Percentiles rank a stretch among this genome's conserved stretches.
These are phyloP conservation scores for Hanseniaspora meyeri DNA, from an alignment of 805 yeast genomes.

Conservation along the genomic window DNA sequence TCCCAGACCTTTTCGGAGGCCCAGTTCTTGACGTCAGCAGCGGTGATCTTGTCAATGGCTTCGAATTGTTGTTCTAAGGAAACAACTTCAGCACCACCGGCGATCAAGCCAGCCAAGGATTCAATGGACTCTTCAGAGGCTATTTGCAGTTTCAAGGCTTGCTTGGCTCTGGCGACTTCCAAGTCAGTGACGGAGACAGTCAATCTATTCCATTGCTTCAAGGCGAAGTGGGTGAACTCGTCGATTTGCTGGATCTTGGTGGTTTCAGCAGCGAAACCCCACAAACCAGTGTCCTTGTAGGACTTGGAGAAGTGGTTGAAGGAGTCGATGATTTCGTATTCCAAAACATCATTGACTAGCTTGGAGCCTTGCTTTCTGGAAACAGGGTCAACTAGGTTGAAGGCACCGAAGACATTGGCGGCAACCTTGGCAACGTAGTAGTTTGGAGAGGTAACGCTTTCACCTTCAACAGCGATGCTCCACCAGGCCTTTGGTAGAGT, in stretches of 20 bases:
- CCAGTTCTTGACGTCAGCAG: constrained; percentile 55
- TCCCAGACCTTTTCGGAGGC: constrained; percentile 69
- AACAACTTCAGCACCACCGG: constrained; percentile 43
- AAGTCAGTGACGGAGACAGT: constrained; percentile 61
- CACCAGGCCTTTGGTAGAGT: constrained; percentile 71
- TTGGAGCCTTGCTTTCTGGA: constrained; percentile 53
- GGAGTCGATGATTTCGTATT: constrained; percentile 60
- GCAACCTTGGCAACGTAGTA: constrained; percentile 66
- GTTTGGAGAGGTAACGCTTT: constrained; percentile 48
- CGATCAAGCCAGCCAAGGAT: constrained; percentile 32
- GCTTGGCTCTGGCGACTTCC: constrained; percentile 69
- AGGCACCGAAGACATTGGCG: constrained; percentile 47
- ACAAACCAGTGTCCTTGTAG: constrained; percentile 67
- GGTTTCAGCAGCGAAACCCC: constrained; percentile 67
- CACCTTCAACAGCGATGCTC: constrained; percentile 65
- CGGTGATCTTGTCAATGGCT: constrained; percentile 51
- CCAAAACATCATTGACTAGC: constrained; percentile 55
- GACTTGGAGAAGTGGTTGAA: constrained; percentile 61
- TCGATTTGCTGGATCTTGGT: constrained; percentile 50
- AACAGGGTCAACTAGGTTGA: constrained; percentile 42
- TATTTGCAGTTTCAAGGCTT: constrained; percentile 51
- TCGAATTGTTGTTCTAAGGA: constrained; percentile 48
- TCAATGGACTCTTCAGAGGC: constrained; percentile 39
- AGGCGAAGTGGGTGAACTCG: constrained; percentile 67
- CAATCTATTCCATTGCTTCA: constrained; percentile 82